phyloP scores from a whole-genome alignment of 768 basidiomycete species.

The Lactarius sanguifluus region DNA sequence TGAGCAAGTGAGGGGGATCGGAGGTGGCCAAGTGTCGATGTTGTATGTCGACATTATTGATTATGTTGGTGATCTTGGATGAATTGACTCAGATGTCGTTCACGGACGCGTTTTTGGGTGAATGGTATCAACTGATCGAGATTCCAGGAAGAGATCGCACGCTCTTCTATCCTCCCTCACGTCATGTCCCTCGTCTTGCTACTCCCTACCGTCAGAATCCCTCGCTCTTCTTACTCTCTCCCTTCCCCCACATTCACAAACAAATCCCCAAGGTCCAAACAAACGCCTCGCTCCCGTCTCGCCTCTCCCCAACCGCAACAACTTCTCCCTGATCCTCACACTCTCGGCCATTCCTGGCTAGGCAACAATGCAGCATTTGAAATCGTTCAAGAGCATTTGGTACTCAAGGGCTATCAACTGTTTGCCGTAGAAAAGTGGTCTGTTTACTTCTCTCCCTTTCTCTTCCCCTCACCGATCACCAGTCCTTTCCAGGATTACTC shows the following conservation, averaged over 20 bases:
- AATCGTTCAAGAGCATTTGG: conserved; percentile 47
- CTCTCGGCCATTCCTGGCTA: conserved; percentile 41
- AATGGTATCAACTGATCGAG: not conserved
- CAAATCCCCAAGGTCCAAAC: conserved; percentile 24
- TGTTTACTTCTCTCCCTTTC: conserved; percentile 20
- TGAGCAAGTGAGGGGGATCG: conserved; percentile 14
- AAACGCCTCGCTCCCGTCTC: conserved; percentile 25
- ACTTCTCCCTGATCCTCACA: not conserved
- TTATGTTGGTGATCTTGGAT: conserved; percentile 22
- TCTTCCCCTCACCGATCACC: conserved; percentile 5
- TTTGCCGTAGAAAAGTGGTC: conserved; percentile 88
- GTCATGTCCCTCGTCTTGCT: conserved; percentile 15
- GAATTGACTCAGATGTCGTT: not conserved
- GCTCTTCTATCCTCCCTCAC: not conserved
- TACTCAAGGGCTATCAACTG: conserved; percentile 68
- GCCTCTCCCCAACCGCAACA: conserved; percentile 13
- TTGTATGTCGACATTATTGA: conserved; percentile 20
- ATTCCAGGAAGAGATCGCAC: conserved; percentile 13
- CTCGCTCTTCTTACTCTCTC: not conserved
- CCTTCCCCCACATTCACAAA: not conserved
- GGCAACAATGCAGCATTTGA: conserved; percentile 49
- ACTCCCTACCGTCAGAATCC: conserved; percentile 28
- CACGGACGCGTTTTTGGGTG: not conserved
- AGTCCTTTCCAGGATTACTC: conserved; percentile 54
- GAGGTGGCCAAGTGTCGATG: conserved; percentile 18